These are phyloP conservation scores for Haplosporangium gracile DNA, from an alignment of 192 early-diverging fungal genomes.

Conservation along the genomic window DNA sequence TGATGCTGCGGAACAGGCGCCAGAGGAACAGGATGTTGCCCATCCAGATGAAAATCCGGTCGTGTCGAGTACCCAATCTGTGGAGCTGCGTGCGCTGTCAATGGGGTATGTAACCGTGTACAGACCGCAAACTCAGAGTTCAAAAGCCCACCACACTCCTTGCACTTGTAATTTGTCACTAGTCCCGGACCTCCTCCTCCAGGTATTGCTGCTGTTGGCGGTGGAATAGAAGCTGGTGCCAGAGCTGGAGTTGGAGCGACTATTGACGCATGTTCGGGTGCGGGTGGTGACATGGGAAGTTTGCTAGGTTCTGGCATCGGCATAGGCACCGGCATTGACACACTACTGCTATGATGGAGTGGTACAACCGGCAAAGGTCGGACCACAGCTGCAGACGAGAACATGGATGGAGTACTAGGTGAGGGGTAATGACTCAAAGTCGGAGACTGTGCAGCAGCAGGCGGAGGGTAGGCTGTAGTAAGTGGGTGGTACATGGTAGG, in stretches of 20 bases:
- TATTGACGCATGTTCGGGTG: neutral
- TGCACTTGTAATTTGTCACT: constrained; percentile 11
- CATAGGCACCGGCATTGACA: neutral
- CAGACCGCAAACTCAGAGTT: constrained; percentile 12
- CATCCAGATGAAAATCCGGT: neutral
- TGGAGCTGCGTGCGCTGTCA: neutral
- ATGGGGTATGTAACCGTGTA: constrained; percentile 12
- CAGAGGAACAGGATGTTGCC: neutral
- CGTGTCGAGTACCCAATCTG: neutral
- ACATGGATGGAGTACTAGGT: neutral
- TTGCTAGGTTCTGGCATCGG: neutral
- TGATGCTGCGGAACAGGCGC: neutral
- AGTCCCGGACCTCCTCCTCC: neutral
- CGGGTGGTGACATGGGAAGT: neutral
- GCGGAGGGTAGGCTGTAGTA: neutral
- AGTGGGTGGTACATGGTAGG: neutral
- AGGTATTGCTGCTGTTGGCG: neutral
- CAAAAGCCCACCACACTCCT: constrained; percentile 10
- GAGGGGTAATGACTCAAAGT: neutral
- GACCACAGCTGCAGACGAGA: neutral
- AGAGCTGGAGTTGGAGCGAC: neutral
- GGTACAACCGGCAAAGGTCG: neutral
- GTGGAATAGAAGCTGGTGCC: neutral
- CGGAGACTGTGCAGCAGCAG: neutral
- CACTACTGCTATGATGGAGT: no score